A percentile compares a stretch with the other conserved stretches of the same genome.
phyloP scores from a whole-genome alignment of 1,139 yeast genomes.

The Blastobotrys illinoisensis region DNA sequence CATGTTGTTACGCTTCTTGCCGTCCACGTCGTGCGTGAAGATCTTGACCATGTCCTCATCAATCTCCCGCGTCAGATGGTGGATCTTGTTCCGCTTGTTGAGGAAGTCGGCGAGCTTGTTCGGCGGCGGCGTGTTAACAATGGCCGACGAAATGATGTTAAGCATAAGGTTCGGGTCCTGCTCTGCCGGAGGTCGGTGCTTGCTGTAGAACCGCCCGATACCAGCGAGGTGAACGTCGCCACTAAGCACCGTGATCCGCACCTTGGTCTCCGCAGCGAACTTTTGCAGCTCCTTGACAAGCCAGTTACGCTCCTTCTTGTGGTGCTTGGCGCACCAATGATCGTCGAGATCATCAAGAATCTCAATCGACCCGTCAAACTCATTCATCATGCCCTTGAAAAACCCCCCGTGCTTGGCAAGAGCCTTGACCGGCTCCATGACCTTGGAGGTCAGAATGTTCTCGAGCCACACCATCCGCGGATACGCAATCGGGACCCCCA shows the following conservation, averaged over 20 bases:
- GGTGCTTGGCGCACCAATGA: constrained; percentile 91
- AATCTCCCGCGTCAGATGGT: constrained; percentile 51
- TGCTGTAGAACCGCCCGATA: constrained; percentile 69
- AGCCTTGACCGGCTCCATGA: constrained; percentile 59
- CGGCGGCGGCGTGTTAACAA: constrained; percentile 90
- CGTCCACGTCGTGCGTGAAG: constrained; percentile 60
- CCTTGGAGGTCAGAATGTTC: constrained; percentile 49
- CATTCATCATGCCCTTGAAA: constrained; percentile 65
- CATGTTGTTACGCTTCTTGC: constrained; percentile 46
- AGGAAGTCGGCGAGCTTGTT: constrained; percentile 69
- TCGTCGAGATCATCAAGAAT: constrained; percentile 88
- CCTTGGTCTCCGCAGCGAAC: constrained; percentile 57
- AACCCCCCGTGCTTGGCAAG: constrained; percentile 66
- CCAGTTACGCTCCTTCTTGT: constrained; percentile 68
- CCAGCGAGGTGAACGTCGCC: constrained; percentile 94
- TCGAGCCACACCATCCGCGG: constrained; percentile 92
- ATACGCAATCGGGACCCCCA: constrained; percentile 92
- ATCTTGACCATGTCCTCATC: constrained; percentile 79
- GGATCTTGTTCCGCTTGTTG: constrained; percentile 61
- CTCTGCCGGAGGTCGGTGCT: constrained; percentile 48
- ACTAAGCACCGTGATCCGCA: constrained; percentile 74
- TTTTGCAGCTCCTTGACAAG: constrained; percentile 52
- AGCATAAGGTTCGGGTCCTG: constrained; percentile 71
- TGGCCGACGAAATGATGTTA: constrained; percentile 84
- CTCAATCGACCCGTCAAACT: constrained; percentile 87